Conservation (phyloP, 2,329 filamentous ascomycete genomes). For the Fusarium domesticum region DNA sequence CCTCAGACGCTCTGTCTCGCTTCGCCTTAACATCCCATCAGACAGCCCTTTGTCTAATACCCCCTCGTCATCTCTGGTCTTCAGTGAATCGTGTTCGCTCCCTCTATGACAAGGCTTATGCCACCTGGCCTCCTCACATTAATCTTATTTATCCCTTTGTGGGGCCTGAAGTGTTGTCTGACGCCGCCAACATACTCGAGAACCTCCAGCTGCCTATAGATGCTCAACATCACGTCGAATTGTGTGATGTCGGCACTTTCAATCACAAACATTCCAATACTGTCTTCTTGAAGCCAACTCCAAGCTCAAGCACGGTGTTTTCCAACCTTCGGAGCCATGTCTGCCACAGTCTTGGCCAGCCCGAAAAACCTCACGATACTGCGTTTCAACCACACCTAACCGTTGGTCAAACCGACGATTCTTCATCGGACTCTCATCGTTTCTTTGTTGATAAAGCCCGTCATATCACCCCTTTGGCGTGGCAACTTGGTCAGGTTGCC, state of each 20-base stretch:
- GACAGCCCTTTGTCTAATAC: constrained; percentile 60
- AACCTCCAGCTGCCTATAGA: constrained; percentile 10
- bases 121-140: constrained; percentile 64
- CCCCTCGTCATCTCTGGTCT: constrained; percentile 46
- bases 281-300: constrained; percentile 40
- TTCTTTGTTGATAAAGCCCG: constrained; percentile 52
- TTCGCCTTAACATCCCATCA: constrained; percentile 43
- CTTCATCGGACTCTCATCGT: constrained; percentile 43
- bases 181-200: constrained; percentile 37
- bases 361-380: constrained; percentile 5
- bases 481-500: constrained; percentile 47
- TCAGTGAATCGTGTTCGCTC: constrained; percentile 53
- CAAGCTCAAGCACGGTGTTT: constrained; percentile 22
- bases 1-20: neutral
- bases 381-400: constrained; percentile 52
- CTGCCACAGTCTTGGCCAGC: constrained; percentile 36
- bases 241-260: constrained; percentile 48
- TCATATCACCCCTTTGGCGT: constrained; percentile 46
- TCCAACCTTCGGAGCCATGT: constrained; percentile 35
- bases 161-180: constrained; percentile 41
- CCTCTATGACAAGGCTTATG: constrained; percentile 60
- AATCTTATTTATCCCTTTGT: constrained; percentile 68
- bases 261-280: constrained; percentile 49
- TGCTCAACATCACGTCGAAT: constrained; percentile 23
- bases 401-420: constrained; percentile 55